phyloP scores from a whole-genome alignment of 1,139 yeast species.

The Candida gigantensis region DNA sequence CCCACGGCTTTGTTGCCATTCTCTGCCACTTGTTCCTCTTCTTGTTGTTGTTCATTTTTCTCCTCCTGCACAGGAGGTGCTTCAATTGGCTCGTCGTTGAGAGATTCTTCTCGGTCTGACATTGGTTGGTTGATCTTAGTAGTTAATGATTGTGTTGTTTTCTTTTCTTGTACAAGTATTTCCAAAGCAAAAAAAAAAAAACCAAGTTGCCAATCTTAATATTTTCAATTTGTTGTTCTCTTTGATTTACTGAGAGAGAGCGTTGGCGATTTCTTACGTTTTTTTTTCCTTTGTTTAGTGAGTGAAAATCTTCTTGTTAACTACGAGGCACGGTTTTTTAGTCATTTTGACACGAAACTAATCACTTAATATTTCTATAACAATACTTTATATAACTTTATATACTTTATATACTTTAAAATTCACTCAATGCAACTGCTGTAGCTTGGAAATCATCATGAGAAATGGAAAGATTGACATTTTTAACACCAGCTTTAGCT shows the following conservation, averaged over 20 bases:
- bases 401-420: too few relatives aligned
- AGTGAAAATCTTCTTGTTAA: neutral
- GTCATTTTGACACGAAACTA: neutral
- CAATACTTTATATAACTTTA: too few relatives aligned
- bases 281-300: slow-evolving; percentile 1
- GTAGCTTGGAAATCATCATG: slow-evolving; percentile 97
- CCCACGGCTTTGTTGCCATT: neutral
- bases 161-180: too few relatives aligned
- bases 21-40: neutral
- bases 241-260: too few relatives aligned
- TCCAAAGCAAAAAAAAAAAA: too few relatives aligned
- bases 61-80: neutral
- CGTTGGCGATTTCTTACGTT: slow-evolving; percentile 6
- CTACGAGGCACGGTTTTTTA: neutral
- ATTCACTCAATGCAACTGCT: slow-evolving; percentile 91
- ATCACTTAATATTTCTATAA: slow-evolving; percentile 2
- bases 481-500: slow-evolving; percentile 62
- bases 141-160: too few relatives aligned
- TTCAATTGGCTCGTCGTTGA: neutral
- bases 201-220: too few relatives aligned
- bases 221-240: too few relatives aligned
- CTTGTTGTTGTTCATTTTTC: neutral
- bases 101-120: slow-evolving; percentile 8
- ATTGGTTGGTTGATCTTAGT: slow-evolving; percentile 6
- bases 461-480: slow-evolving; percentile 83